These are phyloP conservation scores for Hirsutella rhossiliensis DNA, from an alignment of 2,329 filamentous ascomycete species.

Conservation along the genomic window DNA sequence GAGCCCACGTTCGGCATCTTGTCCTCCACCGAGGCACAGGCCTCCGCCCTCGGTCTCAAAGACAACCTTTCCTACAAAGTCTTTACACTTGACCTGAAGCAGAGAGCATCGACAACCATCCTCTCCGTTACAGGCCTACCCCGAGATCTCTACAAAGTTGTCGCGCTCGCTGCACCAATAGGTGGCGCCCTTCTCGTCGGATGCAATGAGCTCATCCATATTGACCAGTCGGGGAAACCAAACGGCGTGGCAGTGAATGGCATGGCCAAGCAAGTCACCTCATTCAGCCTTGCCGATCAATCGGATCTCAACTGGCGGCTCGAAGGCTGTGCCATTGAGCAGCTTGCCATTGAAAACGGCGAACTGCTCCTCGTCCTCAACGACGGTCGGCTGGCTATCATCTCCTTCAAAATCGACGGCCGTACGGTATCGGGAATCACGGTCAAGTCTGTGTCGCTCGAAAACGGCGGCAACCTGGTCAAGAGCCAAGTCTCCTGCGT, in stretches of 20 bases:
- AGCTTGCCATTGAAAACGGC: slow-evolving; percentile 62
- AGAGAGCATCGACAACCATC: slow-evolving; percentile 85
- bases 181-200: slow-evolving; percentile 83
- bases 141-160: slow-evolving; percentile 72
- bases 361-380: slow-evolving; percentile 76
- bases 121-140: slow-evolving; percentile 77
- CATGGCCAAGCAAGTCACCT: slow-evolving; percentile 71
- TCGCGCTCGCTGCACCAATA: slow-evolving; percentile 74
- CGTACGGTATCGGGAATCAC: slow-evolving; percentile 79
- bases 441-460: slow-evolving; percentile 51
- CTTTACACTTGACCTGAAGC: slow-evolving; percentile 87
- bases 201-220: slow-evolving; percentile 81
- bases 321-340: slow-evolving; percentile 69
- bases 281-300: slow-evolving; percentile 79
- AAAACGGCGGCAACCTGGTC: slow-evolving; percentile 52
- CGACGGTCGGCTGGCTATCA: slow-evolving; percentile 60
- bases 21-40: slow-evolving; percentile 62
- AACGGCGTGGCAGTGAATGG: slow-evolving; percentile 89
- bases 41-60: slow-evolving; percentile 68
- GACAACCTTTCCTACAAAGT: slow-evolving; percentile 87
- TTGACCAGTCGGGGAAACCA: slow-evolving; percentile 89
- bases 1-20: slow-evolving; percentile 95
- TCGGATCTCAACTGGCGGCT: slow-evolving; percentile 67
- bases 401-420: slow-evolving; percentile 81
- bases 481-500: slow-evolving; percentile 56